phyloP scores from a whole-genome alignment of 202 grass and related monocot genomes.

The Schoenoplectus tabernaemontani region DNA sequence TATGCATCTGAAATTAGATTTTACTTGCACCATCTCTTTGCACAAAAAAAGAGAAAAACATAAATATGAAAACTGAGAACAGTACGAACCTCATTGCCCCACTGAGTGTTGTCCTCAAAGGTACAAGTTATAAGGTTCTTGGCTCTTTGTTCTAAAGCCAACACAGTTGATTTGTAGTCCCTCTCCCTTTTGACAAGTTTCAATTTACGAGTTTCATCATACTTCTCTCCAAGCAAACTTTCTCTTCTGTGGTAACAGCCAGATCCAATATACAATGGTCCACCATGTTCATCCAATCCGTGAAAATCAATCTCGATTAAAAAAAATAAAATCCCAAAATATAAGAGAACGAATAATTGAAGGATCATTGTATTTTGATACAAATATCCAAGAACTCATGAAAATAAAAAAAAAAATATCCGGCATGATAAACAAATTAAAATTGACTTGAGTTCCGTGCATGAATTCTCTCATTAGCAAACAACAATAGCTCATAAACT shows the following conservation, averaged over 20 bases:
- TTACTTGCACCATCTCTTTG: neutral
- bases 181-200: slow-evolving; percentile 3
- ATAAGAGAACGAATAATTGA: neutral
- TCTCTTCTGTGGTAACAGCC: slow-evolving; percentile 42
- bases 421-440: neutral
- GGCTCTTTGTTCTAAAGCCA: slow-evolving; percentile 22
- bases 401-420: neutral
- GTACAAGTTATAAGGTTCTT: slow-evolving; percentile 27
- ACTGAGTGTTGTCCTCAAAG: slow-evolving; percentile 37
- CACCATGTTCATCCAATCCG: slow-evolving; percentile 34
- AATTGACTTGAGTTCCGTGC: neutral
- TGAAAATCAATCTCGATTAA: slow-evolving; percentile 31
- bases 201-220: slow-evolving; percentile 18
- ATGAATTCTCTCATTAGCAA: neutral
- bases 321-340: neutral
- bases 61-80: neutral
- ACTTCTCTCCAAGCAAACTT: slow-evolving; percentile 27
- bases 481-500: neutral
- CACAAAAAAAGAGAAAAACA: neutral
- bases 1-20: neutral
- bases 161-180: neutral
- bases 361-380: neutral
- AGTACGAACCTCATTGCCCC: slow-evolving; percentile 32
- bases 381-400: neutral
- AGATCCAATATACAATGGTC: slow-evolving; percentile 28